Base-by-base conservation (phyloP, 2,329 filamentous ascomycete genomes). In the Phialocephala subalpina region DNA sequence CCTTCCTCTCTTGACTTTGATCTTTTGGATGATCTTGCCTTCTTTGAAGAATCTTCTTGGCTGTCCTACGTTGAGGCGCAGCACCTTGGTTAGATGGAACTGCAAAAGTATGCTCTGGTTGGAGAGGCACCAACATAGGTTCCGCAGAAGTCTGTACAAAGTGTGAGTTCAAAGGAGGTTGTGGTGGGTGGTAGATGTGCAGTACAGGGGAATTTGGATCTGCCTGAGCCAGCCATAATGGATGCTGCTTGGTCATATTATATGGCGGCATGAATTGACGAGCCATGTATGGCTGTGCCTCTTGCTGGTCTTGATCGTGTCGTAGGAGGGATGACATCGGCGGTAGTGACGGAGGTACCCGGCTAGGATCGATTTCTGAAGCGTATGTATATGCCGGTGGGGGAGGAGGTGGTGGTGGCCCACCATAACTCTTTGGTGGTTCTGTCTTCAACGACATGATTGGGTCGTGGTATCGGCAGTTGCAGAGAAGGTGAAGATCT, bases 261-360 rank as follows among this genome's bases (percentile, higher is more conserved):
- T 67, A 67, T 25, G 61, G 56, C 5, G 63, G 66, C 38, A 60
- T 64, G 25, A 65, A 66, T 33, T 66, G 66, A 35, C 64, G 58
- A 16, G 65, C 38, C 12, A 65, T 53, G 27, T 56, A 69, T 45
- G 59, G 61, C 22, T 20, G 56, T 25, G 58, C 33, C 14, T 55
- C 56, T 61, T 49, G 66, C 29, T 58, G 47, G 18, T 33, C 60
- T 33, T 60, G 63, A 29, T 69, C 63, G 27, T 62, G 66, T 53
- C 65, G 70, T 29, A 72, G 53, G 1, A 73, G 61, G 16, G 70
- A 70, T 35, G 71, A 70, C 71, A 72, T 73, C 8, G 71, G 67
- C 16, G 71, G 71, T 16, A 73, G 58, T 1, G 63, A 63, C 3
- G 64, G 65, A 20, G 69, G 60, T 35, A 52, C 22, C 45, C 58